These are phyloP conservation scores for Didymella pomorum DNA, from an alignment of 2,329 filamentous ascomycete species.

Conservation along the genomic window DNA sequence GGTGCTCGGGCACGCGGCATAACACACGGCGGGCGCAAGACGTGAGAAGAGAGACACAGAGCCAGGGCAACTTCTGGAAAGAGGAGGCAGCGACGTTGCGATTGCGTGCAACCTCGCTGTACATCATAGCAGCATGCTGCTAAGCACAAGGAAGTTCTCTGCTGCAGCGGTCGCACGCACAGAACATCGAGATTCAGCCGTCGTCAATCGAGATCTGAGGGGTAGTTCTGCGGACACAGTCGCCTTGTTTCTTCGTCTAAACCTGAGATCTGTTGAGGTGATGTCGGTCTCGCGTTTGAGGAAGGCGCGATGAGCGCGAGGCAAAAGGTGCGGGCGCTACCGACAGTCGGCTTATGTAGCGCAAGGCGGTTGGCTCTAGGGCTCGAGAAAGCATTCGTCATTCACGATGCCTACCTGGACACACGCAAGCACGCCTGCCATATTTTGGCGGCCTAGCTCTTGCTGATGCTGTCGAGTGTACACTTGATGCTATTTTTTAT, in stretches of 20 bases:
- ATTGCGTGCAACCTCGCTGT: not conserved
- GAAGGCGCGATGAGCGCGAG: not conserved
- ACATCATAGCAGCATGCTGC: not conserved
- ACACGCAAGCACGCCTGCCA: constrained; percentile 17
- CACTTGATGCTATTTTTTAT: not conserved
- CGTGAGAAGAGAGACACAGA: not conserved
- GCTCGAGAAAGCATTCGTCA: not conserved
- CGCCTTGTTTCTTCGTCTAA: not conserved
- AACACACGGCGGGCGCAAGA: not conserved
- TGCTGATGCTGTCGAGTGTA: not conserved
- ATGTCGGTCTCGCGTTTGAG: not conserved
- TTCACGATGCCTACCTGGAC: not conserved
- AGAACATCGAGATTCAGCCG: not conserved
- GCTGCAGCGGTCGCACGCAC: not conserved
- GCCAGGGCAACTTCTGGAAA: not conserved
- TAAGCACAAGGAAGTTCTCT: not conserved
- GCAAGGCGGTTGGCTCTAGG: not conserved
- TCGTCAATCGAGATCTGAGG: not conserved
- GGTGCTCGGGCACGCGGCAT: not conserved
- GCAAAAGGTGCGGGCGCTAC: not conserved
- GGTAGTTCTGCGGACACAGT: not conserved
- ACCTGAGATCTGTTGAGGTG: not conserved
- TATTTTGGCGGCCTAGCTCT: not conserved
- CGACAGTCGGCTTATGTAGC: not conserved
- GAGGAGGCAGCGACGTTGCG: not conserved